phyloP scores from a whole-genome alignment of 1,284 basidiomycete genomes.

The Sanghuangporus weigelae region DNA sequence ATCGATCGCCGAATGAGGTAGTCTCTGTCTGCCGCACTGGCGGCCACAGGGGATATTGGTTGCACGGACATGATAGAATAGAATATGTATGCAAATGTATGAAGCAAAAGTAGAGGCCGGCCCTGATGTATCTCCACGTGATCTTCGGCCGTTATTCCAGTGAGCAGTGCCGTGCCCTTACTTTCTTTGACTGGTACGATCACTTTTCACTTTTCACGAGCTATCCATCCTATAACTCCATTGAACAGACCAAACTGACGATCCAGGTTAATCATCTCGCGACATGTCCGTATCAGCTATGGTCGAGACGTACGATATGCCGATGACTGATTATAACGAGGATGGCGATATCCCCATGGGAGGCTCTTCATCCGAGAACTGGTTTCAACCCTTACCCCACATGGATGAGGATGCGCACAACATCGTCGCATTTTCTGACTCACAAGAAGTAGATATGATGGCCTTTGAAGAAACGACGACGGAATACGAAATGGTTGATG shows the following conservation, averaged over 20 bases:
- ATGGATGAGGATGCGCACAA: constrained; percentile 18
- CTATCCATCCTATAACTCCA: not conserved
- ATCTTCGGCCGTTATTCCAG: not conserved
- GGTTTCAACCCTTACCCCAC: constrained; percentile 14
- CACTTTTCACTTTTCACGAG: not conserved
- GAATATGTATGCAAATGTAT: not conserved
- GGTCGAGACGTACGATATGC: constrained; percentile 15
- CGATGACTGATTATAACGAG: constrained; percentile 18
- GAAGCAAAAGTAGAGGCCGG: not conserved
- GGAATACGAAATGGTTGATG: constrained; percentile 73
- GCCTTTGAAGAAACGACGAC: constrained; percentile 44
- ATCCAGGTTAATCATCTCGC: not conserved
- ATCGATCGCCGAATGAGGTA: constrained; percentile 17
- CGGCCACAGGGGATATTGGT: constrained; percentile 1
- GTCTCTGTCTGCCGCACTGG: constrained; percentile 17
- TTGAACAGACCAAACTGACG: not conserved
- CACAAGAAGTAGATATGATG: constrained; percentile 69
- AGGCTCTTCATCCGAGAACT: constrained; percentile 12
- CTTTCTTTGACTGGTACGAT: not conserved
- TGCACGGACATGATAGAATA: not conserved
- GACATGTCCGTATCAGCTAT: constrained; percentile 15
- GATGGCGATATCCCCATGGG: constrained; percentile 16
- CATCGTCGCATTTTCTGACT: not conserved
- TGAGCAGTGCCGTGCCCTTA: not conserved
- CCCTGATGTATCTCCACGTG: not conserved